Percentiles rank a stretch among this genome's conserved stretches.
Conservation (phyloP, 2,329 filamentous ascomycete genomes). For the Stagonosporopsis vannaccii region DNA sequence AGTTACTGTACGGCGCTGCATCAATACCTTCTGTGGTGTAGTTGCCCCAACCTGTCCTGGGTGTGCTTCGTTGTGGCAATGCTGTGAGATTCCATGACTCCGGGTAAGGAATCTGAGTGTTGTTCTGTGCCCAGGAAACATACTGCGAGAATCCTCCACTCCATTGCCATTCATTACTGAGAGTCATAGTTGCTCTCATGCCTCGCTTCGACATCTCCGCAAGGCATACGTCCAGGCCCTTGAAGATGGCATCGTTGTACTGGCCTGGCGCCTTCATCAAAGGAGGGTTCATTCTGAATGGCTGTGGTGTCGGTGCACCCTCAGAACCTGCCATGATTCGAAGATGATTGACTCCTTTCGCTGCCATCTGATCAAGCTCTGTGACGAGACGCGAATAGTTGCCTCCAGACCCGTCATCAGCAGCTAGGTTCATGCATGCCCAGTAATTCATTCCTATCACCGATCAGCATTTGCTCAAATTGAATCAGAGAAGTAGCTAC, state of each 20-base stretch:
- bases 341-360: constrained; percentile 50
- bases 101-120: constrained; percentile 48
- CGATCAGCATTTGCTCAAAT: not conserved
- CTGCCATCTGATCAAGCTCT: constrained; percentile 52
- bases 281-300: constrained; percentile 51
- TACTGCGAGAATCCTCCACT: constrained; percentile 50
- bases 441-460: constrained; percentile 49
- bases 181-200: constrained; percentile 52
- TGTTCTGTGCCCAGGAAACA: constrained; percentile 49
- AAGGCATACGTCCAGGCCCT: constrained; percentile 49
- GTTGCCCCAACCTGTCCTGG: constrained; percentile 51
- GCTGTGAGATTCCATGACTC: constrained; percentile 50
- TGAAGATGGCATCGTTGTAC: constrained; percentile 51
- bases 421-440: constrained; percentile 52
- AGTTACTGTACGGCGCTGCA: constrained; percentile 41
- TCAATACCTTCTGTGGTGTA: constrained; percentile 47
- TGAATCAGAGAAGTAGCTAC: not conserved
- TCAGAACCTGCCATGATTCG: constrained; percentile 52
- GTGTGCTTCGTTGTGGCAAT: constrained; percentile 42
- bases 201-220: constrained; percentile 51
- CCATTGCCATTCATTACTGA: constrained; percentile 53
- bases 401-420: constrained; percentile 44
- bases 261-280: constrained; percentile 46
- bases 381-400: constrained; percentile 48
- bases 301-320: constrained; percentile 48